Conservation (phyloP, 495 filamentous ascomycete genomes). For the Penicillium verhagenii region DNA sequence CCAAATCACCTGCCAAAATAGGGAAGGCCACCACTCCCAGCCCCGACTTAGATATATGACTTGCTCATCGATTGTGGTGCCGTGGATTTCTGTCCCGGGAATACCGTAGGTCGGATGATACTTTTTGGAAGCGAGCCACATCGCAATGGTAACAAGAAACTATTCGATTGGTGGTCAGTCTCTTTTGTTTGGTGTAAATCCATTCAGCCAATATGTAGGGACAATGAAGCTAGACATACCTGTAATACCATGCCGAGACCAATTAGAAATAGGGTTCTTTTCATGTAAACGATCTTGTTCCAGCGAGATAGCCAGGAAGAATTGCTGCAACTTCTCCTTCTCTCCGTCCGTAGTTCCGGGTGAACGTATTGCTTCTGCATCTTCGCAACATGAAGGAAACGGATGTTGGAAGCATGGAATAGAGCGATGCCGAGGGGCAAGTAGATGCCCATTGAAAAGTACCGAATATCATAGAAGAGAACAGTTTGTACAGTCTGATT, state of each 20-base stretch:
- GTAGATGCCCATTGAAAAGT: conserved; percentile 4
- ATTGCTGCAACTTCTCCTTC: neutral
- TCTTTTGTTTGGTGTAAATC: too few relatives aligned
- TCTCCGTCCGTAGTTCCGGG: neutral
- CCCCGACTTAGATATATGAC: conserved; percentile 1
- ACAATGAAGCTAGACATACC: conserved; percentile 1
- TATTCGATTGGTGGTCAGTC: neutral
- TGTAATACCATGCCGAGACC: conserved; percentile 10
- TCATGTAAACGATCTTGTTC: conserved; percentile 10
- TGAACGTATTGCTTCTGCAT: conserved; percentile 9
- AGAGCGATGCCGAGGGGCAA: neutral
- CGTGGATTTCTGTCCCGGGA: conserved; percentile 7
- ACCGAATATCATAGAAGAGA: conserved; percentile 11
- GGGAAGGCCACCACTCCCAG: conserved; percentile 14
- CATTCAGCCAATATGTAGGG: too few relatives aligned
- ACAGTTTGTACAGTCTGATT: conserved; percentile 1
- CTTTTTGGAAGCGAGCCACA: conserved; percentile 12
- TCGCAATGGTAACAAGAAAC: conserved; percentile 8
- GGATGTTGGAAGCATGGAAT: conserved; percentile 8
- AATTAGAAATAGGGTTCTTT: neutral
- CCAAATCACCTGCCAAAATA: conserved; percentile 13
- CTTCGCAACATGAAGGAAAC: conserved; percentile 14
- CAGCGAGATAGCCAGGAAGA: conserved; percentile 2
- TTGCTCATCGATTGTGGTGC: conserved; percentile 1
- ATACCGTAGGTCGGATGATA: conserved; percentile 13